Conservation (phyloP, 352 stramenopile species). For the Globisporangium radiosum region DNA sequence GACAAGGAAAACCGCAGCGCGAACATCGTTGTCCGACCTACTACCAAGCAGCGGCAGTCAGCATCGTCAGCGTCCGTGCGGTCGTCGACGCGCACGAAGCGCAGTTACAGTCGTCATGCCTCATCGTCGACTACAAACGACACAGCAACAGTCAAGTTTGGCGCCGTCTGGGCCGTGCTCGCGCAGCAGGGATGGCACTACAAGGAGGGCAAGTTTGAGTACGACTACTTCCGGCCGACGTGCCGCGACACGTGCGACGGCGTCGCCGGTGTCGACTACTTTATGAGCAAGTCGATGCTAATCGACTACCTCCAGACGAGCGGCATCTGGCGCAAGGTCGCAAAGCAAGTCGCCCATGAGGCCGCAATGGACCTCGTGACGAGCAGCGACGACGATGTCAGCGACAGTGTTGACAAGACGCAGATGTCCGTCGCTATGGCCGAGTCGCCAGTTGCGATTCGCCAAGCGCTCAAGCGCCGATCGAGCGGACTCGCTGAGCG, state of each 20-base stretch:
- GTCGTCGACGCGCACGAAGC: neutral
- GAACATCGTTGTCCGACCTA: constrained; percentile 2
- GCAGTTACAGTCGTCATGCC: too few species aligned
- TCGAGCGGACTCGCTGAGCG: constrained; percentile 1
- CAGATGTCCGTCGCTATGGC: neutral
- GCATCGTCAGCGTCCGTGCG: neutral
- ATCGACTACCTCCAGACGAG: constrained; percentile 45
- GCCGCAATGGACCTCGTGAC: constrained; percentile 21
- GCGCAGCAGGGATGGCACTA: constrained; percentile 49
- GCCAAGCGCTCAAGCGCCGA: constrained; percentile 12
- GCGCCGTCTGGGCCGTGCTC: constrained; percentile 46
- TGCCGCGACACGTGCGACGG: constrained; percentile 30
- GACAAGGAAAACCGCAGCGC: constrained; percentile 12
- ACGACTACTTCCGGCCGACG: constrained; percentile 65
- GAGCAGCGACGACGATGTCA: constrained; percentile 19
- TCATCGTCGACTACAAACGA: too few species aligned
- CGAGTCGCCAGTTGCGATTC: neutral
- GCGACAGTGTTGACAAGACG: neutral
- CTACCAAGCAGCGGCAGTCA: neutral
- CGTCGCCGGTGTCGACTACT: constrained; percentile 39
- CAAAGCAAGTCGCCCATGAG: constrained; percentile 29
- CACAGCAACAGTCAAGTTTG: constrained; percentile 51
- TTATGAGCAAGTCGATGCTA: constrained; percentile 29
- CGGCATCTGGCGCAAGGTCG: constrained; percentile 41
- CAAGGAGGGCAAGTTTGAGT: constrained; percentile 30